phyloP scores from a whole-genome alignment of 768 basidiomycete genomes.

The Boletellus ananas region DNA sequence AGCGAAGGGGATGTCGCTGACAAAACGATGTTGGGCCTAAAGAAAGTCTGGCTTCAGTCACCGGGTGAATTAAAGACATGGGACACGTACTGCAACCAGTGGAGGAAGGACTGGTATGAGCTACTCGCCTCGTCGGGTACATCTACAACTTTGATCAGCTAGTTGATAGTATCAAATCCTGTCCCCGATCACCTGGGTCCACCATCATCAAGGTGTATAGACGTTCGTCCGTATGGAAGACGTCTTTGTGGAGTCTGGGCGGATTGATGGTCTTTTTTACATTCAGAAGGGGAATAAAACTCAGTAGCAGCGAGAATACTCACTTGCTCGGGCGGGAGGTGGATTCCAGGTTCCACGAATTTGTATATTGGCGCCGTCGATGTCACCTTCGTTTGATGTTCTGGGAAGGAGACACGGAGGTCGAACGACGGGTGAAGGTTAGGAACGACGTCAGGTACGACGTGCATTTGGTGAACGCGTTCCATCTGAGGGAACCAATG shows the following conservation, averaged over 20 bases:
- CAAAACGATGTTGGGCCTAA: constrained; percentile 79
- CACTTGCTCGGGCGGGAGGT: constrained; percentile 66
- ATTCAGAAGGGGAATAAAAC: constrained; percentile 1
- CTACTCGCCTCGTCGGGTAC: constrained; percentile 69
- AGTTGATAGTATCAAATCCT: neutral
- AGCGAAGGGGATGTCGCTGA: constrained; percentile 47
- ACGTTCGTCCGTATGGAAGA: constrained; percentile 77
- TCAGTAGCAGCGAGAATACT: constrained; percentile 10
- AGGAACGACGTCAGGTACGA: constrained; percentile 84
- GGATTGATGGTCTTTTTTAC: constrained; percentile 53
- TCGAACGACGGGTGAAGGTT: constrained; percentile 70
- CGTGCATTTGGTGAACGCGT: constrained; percentile 84
- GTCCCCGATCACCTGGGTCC: constrained; percentile 66
- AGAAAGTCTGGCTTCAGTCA: neutral
- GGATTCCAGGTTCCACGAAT: constrained; percentile 68
- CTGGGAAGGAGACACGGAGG: constrained; percentile 60
- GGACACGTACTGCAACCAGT: constrained; percentile 75
- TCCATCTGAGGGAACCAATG: constrained; percentile 63
- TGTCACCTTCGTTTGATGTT: constrained; percentile 16
- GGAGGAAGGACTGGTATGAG: constrained; percentile 70
- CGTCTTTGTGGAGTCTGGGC: constrained; percentile 66
- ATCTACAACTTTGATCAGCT: constrained; percentile 44
- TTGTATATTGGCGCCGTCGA: constrained; percentile 25
- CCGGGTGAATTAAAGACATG: neutral
- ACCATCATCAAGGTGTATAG: constrained; percentile 87